A percentile compares a stretch with the other conserved stretches of the same genome.
phyloP scores from a whole-genome alignment of 257 asterid genomes.

The Przewalskia tangutica region DNA sequence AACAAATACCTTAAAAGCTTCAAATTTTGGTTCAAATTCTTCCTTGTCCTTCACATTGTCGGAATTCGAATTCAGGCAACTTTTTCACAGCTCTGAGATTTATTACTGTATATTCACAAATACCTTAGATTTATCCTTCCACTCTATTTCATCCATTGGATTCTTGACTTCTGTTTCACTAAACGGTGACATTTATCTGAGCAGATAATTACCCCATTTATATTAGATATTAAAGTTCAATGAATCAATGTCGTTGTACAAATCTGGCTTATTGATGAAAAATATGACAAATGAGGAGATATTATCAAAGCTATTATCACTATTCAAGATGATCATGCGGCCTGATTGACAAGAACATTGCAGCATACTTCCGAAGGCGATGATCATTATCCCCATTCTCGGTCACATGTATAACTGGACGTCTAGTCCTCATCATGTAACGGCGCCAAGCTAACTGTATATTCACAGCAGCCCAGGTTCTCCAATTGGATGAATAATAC shows the following conservation, averaged over 20 bases:
- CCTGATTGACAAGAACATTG: slow-evolving; percentile 72
- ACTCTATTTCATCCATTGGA: too few species aligned
- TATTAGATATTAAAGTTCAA: not conserved
- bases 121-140: too few species aligned
- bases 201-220: not conserved
- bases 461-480: slow-evolving; percentile 94
- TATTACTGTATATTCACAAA: too few species aligned
- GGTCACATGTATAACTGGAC: slow-evolving; percentile 6
- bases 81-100: too few species aligned
- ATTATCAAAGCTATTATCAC: not conserved
- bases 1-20: too few species aligned
- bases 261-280: not conserved
- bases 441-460: slow-evolving; percentile 84
- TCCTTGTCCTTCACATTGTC: too few species aligned
- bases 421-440: slow-evolving; percentile 42
- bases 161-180: too few species aligned
- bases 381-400: slow-evolving; percentile 33
- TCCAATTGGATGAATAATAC: slow-evolving; percentile 80
- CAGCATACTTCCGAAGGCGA: slow-evolving; percentile 70
- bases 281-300: not conserved
- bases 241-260: not conserved
- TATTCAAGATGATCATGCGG: slow-evolving; percentile 94
- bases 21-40: too few species aligned
- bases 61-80: too few species aligned
- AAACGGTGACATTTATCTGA: not conserved